Conservation (phyloP, 495 filamentous ascomycete genomes). For the Penicillium canariense region DNA sequence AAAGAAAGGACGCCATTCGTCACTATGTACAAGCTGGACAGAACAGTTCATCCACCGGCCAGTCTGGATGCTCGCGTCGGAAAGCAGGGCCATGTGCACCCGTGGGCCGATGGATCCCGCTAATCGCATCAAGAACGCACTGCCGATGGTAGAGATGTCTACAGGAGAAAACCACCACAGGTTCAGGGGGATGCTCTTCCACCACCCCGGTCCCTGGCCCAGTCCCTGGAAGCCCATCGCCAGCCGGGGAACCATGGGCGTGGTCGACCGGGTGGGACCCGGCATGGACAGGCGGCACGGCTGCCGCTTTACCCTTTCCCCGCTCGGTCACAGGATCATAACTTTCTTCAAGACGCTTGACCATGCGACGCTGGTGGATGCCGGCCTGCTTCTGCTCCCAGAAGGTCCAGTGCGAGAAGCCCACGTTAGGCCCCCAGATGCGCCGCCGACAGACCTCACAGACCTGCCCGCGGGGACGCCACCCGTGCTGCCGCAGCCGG, state of each 20-base stretch:
- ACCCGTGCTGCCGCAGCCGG: constrained; percentile 76
- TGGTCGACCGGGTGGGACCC: constrained; percentile 11
- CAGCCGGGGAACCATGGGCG: constrained; percentile 17
- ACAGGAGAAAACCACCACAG: constrained; percentile 53
- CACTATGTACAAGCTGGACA: constrained; percentile 42
- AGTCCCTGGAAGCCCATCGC: constrained; percentile 3
- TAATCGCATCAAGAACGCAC: constrained; percentile 39
- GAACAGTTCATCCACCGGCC: constrained; percentile 36
- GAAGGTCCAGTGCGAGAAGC: constrained; percentile 71
- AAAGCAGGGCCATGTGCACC: constrained; percentile 13
- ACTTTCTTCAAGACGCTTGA: constrained; percentile 28
- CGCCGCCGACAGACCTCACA: constrained; percentile 83
- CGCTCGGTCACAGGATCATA: constrained; percentile 30
- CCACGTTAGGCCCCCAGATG: constrained; percentile 87
- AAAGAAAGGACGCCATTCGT: constrained; percentile 7
- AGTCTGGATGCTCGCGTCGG: constrained; percentile 24
- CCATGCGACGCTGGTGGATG: constrained; percentile 35
- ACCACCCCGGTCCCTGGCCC: constrained; percentile 6
- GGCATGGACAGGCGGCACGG: constrained; percentile 19
- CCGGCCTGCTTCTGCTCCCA: constrained; percentile 67
- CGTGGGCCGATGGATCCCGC: constrained; percentile 16
- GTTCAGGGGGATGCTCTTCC: constrained; percentile 19
- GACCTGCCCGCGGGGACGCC: constrained; percentile 79
- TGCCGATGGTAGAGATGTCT: constrained; percentile 53
- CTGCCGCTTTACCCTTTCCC: constrained; percentile 46